Conservation (phyloP, 106 monocot genomes). For the Dendrobium huoshanense region DNA sequence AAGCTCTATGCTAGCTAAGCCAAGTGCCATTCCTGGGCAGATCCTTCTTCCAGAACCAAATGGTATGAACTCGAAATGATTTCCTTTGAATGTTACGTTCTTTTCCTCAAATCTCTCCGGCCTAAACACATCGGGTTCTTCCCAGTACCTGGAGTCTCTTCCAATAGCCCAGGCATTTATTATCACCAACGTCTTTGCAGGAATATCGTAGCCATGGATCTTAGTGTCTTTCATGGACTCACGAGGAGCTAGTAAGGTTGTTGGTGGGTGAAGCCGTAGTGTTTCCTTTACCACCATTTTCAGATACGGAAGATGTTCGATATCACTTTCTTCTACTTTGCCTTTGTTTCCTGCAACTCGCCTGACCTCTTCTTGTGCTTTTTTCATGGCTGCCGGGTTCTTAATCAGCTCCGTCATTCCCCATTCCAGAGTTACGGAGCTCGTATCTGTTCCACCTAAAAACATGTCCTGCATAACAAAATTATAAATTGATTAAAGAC, state of each 20-base stretch:
- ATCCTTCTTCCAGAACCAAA: conserved; percentile 13
- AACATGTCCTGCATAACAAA: conserved; percentile 6
- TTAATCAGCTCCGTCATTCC: conserved; percentile 18
- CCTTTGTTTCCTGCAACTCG: conserved; percentile 4
- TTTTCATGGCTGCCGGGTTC: conserved; percentile 5
- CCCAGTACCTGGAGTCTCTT: conserved; percentile 5
- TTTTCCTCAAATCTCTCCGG: conserved; percentile 11
- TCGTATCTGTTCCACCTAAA: conserved; percentile 8
- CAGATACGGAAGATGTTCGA: conserved; percentile 2
- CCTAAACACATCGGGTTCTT: not conserved
- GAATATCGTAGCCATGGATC: conserved; percentile 10
- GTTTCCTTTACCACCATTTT: conserved; percentile 10
- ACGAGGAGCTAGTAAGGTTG: conserved; percentile 6
- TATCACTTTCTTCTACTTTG: conserved; percentile 11
- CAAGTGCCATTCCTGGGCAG: conserved; percentile 8
- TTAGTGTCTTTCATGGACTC: conserved; percentile 7
- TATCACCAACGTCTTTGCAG: not conserved
- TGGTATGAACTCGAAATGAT: conserved; percentile 10
- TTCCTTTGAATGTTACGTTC: not conserved
- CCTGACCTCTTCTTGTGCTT: conserved; percentile 13
- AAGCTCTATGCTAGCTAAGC: not conserved
- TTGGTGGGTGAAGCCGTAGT: conserved; percentile 6
- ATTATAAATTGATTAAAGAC: no score
- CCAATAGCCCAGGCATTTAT: conserved; percentile 8
- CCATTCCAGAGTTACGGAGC: conserved; percentile 7